Evolutionary conservation across 2,329 filamentous ascomycete genomes (phyloP).

Genomic region (Tolypocladium ophioglossoides): DNA sequence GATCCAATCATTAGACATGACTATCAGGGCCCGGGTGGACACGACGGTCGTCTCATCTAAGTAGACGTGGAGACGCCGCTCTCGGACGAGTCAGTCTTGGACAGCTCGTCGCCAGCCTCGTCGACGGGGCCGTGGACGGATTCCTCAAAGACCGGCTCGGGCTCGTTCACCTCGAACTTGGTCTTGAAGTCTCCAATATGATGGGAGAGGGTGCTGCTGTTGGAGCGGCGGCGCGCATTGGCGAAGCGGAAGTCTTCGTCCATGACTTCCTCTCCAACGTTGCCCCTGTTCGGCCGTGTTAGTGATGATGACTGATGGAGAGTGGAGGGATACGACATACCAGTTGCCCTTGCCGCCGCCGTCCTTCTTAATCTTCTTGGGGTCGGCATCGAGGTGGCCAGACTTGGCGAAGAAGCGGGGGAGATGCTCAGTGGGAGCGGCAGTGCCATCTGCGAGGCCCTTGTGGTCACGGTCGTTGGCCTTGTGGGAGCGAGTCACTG

Average conservation of each 20-base stretch:
- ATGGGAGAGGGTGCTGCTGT: slow-evolving; percentile 67
- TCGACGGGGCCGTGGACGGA: slow-evolving; percentile 58
- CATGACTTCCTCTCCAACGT: slow-evolving; percentile 69
- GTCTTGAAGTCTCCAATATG: slow-evolving; percentile 77
- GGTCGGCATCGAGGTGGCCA: slow-evolving; percentile 70
- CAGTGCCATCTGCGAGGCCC: slow-evolving; percentile 64
- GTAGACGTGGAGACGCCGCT: slow-evolving; percentile 47
- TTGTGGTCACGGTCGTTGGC: slow-evolving; percentile 86
- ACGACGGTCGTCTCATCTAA: slow-evolving; percentile 29
- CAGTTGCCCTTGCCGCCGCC: slow-evolving; percentile 89
- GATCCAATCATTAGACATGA: slow-evolving; percentile 6
- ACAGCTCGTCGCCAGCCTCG: slow-evolving; percentile 42
- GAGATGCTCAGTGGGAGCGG: slow-evolving; percentile 58
- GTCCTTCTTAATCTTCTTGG: slow-evolving; percentile 95
- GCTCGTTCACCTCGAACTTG: slow-evolving; percentile 88
- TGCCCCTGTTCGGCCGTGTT: slow-evolving; percentile 51
- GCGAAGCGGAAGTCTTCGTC: slow-evolving; percentile 75
- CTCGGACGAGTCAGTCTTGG: slow-evolving; percentile 49
- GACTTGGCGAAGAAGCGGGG: slow-evolving; percentile 91
- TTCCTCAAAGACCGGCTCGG: slow-evolving; percentile 89
- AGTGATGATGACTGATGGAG: not conserved
- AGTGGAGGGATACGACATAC: slow-evolving; percentile 41
- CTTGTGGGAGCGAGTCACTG: slow-evolving; percentile 98
- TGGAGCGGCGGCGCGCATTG: slow-evolving; percentile 85
- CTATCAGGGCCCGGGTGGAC: slow-evolving; percentile 8